phyloP scores from a whole-genome alignment of 2,329 filamentous ascomycete genomes.

The Cladosporium cucumerinum region DNA sequence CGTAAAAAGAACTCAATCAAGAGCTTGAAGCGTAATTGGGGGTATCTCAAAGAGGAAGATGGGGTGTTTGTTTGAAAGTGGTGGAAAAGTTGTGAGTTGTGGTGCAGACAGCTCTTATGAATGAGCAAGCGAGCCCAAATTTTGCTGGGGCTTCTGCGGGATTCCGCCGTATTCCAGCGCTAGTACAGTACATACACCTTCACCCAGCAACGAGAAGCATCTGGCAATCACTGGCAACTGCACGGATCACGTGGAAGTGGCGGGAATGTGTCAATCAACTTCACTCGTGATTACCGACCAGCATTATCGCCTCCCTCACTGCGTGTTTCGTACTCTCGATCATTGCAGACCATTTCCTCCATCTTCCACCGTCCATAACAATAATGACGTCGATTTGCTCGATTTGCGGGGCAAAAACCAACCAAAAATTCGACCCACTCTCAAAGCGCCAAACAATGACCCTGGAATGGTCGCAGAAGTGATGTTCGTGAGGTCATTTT shows the following conservation, averaged over 20 bases:
- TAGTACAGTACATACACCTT: conserved; percentile 3
- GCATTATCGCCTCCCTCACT: not conserved
- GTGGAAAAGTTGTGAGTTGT: conserved; percentile 9
- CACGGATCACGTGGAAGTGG: conserved; percentile 13
- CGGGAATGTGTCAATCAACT: not conserved
- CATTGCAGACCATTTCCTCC: not conserved
- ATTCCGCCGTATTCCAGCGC: conserved; percentile 15
- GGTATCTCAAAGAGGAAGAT: conserved; percentile 16
- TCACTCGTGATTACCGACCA: not conserved
- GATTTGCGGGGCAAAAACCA: not conserved
- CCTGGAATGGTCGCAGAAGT: not conserved
- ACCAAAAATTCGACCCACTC: not conserved
- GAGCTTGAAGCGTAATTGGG: conserved; percentile 14
- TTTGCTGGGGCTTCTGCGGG: conserved; percentile 17
- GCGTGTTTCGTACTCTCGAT: not conserved
- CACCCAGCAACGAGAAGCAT: conserved; percentile 16
- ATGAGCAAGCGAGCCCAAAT: conserved; percentile 5
- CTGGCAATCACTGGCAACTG: conserved; percentile 5
- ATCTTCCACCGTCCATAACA: not conserved
- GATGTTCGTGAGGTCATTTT: conserved; percentile 3
- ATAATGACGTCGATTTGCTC: conserved; percentile 9
- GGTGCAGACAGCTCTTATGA: conserved; percentile 13
- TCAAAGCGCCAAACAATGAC: not conserved
- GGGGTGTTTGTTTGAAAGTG: conserved; percentile 11
- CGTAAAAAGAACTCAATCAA: conserved; percentile 15